These are phyloP conservation scores for Nicotiana obtusifolia DNA, from an alignment of 257 asterid genomes.

Conservation along the genomic window DNA sequence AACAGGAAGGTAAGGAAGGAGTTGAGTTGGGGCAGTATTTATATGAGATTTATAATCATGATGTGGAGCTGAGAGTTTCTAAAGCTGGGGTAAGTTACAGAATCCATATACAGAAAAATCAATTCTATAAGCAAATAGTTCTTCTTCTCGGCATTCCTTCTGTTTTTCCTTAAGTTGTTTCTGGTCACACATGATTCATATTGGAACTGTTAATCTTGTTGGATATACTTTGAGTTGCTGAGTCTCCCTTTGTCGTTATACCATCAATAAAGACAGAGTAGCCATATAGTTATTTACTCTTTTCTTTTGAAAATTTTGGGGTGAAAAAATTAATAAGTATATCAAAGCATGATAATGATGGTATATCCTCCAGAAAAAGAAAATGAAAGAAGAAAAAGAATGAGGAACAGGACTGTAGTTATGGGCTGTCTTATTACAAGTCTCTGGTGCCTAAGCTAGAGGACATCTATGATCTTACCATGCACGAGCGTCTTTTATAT, in stretches of 20 bases:
- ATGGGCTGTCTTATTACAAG: not conserved
- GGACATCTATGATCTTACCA: not conserved
- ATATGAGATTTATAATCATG: slow-evolving; percentile 85
- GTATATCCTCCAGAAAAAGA: not conserved
- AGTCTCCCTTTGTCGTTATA: not conserved
- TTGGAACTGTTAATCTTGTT: not conserved
- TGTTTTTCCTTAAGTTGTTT: not conserved
- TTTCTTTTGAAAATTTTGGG: not conserved
- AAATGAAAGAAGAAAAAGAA: not conserved
- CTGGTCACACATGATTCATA: not conserved
- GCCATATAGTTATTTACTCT: not conserved
- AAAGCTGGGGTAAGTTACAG: slow-evolving; percentile 85
- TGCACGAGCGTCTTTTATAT: not conserved
- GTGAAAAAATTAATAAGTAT: not conserved
- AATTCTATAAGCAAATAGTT: not conserved
- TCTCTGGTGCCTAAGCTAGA: not conserved
- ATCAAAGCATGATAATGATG: not conserved
- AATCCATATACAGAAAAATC: not conserved
- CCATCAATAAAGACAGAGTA: not conserved
- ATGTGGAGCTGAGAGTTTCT: slow-evolving; percentile 85
- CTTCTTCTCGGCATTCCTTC: not conserved
- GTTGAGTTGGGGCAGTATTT: slow-evolving; percentile 87
- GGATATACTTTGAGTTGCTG: not conserved
- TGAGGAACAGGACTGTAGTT: not conserved
- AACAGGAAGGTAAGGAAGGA: slow-evolving; percentile 89